Evolutionary conservation across 2,329 filamentous ascomycete genomes (phyloP).

Genomic region (Fusarium incarnatum): DNA sequence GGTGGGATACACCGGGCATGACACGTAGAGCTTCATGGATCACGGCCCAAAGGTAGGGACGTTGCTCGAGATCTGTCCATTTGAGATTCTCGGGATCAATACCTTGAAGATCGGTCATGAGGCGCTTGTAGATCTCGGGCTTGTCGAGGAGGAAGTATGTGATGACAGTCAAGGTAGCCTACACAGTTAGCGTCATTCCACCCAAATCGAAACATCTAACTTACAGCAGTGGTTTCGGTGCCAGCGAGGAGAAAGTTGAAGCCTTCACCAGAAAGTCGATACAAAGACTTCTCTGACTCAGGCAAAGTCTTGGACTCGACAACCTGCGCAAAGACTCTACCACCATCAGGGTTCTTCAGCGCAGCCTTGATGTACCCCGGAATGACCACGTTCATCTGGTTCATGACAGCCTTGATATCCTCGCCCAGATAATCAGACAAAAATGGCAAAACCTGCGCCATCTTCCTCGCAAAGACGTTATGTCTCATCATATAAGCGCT

Average conservation of each 20-base stretch:
- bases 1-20: slow-evolving; percentile 48
- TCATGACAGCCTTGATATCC: slow-evolving; percentile 30
- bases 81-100: slow-evolving; percentile 45
- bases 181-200: not conserved
- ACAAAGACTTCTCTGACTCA: slow-evolving; percentile 52
- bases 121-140: slow-evolving; percentile 46
- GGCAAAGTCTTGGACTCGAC: slow-evolving; percentile 45
- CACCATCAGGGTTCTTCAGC: slow-evolving; percentile 17
- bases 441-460: slow-evolving; percentile 17
- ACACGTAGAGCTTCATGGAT: slow-evolving; percentile 54
- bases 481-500: slow-evolving; percentile 52
- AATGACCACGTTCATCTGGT: slow-evolving; percentile 33
- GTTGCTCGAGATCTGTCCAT: slow-evolving; percentile 51
- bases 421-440: slow-evolving; percentile 24
- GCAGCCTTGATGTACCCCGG: slow-evolving; percentile 19
- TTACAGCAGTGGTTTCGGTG: slow-evolving; percentile 53
- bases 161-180: slow-evolving; percentile 50
- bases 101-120: slow-evolving; percentile 47
- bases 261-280: slow-evolving; percentile 54
- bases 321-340: slow-evolving; percentile 34
- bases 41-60: slow-evolving; percentile 54
- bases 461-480: slow-evolving; percentile 45
- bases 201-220: not conserved
- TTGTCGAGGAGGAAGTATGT: slow-evolving; percentile 52
- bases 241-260: slow-evolving; percentile 53